These are phyloP conservation scores for Spiromastix sp. DNA, from an alignment of 2,329 filamentous ascomycete species.

Conservation along the genomic window DNA sequence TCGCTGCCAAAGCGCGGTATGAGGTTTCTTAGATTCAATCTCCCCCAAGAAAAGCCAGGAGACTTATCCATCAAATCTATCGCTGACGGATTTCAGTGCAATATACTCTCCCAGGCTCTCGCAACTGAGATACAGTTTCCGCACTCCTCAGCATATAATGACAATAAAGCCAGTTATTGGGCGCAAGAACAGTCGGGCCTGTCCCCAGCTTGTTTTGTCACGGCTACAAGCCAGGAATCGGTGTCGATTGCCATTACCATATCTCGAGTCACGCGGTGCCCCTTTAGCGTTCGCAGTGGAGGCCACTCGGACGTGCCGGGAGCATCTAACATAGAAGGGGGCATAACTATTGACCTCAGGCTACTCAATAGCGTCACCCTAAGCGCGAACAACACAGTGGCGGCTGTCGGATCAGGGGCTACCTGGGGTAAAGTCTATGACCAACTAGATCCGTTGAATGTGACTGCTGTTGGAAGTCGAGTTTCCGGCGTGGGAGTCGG, in stretches of 20 bases:
- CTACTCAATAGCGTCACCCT: constrained; percentile 19
- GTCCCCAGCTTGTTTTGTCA: constrained; percentile 2
- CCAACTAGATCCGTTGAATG: constrained; percentile 14
- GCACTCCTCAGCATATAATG: neutral
- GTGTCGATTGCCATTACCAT: neutral
- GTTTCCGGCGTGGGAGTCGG: constrained; percentile 21
- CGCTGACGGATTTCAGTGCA: constrained; percentile 2
- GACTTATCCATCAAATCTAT: neutral
- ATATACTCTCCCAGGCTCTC: constrained; percentile 1
- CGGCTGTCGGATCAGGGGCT: constrained; percentile 20
- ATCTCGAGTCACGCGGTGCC: neutral
- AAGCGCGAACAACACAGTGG: constrained; percentile 17
- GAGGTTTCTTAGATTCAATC: neutral
- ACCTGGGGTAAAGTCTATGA: constrained; percentile 23
- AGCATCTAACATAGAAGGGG: constrained; percentile 28
- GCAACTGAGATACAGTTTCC: constrained; percentile 6
- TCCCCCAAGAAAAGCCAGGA: neutral
- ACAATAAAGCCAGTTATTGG: constrained; percentile 5
- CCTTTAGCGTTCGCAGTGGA: constrained; percentile 27
- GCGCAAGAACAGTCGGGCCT: neutral
- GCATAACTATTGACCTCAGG: constrained; percentile 32
- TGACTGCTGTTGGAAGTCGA: constrained; percentile 21
- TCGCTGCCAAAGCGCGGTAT: neutral
- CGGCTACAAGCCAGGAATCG: neutral
- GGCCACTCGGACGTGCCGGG: constrained; percentile 29